phyloP scores from a whole-genome alignment of 1,284 basidiomycete species.

The Hymenochaete sp. region DNA sequence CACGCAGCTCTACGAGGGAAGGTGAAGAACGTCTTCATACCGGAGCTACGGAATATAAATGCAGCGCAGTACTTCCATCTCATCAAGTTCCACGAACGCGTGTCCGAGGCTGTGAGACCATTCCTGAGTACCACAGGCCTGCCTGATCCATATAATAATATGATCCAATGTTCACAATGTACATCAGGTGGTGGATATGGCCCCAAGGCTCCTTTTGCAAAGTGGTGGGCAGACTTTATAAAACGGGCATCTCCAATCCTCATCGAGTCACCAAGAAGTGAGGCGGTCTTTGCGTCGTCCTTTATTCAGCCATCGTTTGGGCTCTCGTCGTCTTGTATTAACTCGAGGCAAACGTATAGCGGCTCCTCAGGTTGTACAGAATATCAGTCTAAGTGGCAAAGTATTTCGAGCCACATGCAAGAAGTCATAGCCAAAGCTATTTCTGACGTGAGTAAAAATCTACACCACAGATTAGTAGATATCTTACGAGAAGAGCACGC shows the following conservation, averaged over 20 bases:
- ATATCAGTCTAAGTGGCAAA: neutral
- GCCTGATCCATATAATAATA: neutral
- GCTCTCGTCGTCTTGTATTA: too few relatives aligned
- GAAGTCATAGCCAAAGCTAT: conserved; percentile 1
- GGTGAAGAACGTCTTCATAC: conserved; percentile 3
- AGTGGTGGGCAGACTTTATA: conserved; percentile 1
- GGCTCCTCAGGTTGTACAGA: neutral
- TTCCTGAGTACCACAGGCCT: neutral
- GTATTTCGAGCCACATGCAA: neutral
- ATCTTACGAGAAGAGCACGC: neutral
- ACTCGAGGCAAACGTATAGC: neutral
- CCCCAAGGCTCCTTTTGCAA: too few relatives aligned
- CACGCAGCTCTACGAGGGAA: conserved; percentile 4
- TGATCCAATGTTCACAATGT: neutral
- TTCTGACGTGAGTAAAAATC: neutral
- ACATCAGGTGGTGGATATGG: too few relatives aligned
- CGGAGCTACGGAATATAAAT: conserved; percentile 7
- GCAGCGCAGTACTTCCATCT: conserved; percentile 14
- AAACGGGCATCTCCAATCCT: neutral
- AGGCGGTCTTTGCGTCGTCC: neutral
- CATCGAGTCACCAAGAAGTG: conserved; percentile 1
- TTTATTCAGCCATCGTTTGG: neutral
- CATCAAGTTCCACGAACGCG: conserved; percentile 3
- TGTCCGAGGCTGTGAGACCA: neutral
- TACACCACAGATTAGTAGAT: neutral